Base-by-base conservation (phyloP, 1,284 basidiomycete genomes). In the Ganoderma lucidum region DNA sequence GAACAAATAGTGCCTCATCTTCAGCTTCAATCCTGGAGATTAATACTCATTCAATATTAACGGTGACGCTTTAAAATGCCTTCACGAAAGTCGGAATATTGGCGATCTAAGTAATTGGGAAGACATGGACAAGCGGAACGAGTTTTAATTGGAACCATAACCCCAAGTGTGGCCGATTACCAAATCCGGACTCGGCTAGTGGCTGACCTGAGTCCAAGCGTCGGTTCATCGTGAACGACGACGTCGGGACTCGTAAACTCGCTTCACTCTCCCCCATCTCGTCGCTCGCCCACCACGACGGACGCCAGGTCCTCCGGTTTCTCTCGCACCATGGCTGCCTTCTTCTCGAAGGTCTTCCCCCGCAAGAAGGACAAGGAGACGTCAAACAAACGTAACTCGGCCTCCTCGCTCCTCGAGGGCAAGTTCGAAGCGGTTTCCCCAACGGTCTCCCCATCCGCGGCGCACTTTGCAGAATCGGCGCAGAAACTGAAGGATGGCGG, bases 311-410 rank as follows among this genome's bases (percentile, higher is more conserved):
- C 72, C 72, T 19, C 48, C 66, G 65, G 51, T 60, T 67, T 69
- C 65, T 64, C 51, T 17, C 45, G 32, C 75, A 75, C 76, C 62
- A 93, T 93, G 91, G 89, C 90, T 78, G 90, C 90, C 72, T 91
- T 93, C 83, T 81, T 93, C 75, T 88, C 89, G 80, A 93, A 90
- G 78, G 89, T 93, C 74, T 90, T 93, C 76, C 88, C 89, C 81
- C 87, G 91, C 80, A 92, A 88, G 82, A 92, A 88, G 81, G 83
- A 84, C 67, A 88, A 88, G 73, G 86, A 85, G 72, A 83, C 86
- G 72, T 72, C 70, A 41, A 70, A 73, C 72, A 80, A 82, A 71
- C 81, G 83, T 68, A 74, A 80, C 64, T 83, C 83, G 12, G 70
- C 68, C 82, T 66, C 82, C 39, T 85, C 88, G 17, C 80, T 92